Evolutionary conservation across 768 basidiomycete genomes (phyloP).

Genomic region (Naganishia antarctica): DNA sequence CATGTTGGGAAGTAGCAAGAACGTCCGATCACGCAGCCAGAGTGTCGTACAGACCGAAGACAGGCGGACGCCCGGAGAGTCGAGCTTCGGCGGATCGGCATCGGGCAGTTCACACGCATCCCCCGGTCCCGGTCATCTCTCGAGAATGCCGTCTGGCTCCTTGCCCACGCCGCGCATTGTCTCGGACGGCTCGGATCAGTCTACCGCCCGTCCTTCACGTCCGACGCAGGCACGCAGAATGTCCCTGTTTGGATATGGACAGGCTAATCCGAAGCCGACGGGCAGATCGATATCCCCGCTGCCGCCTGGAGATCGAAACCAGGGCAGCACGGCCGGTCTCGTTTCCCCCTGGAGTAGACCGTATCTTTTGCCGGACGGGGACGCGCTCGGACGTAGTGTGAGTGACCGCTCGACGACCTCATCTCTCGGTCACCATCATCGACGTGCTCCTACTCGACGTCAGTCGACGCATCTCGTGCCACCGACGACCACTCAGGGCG

Average conservation of each 20-base stretch:
- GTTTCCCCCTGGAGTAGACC: neutral
- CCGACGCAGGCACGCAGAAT: conserved; percentile 15
- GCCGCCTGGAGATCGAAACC: neutral
- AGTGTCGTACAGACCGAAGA: conserved; percentile 36
- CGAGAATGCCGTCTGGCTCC: conserved; percentile 27
- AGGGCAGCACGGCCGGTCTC: neutral
- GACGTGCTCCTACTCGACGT: conserved; percentile 12
- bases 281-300: conserved; percentile 24
- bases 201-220: conserved; percentile 7
- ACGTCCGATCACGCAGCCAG: conserved; percentile 35
- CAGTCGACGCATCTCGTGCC: conserved; percentile 25
- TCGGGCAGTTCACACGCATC: conserved; percentile 27
- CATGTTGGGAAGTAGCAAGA: conserved; percentile 28
- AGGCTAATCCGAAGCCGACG: neutral
- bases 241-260: conserved; percentile 18
- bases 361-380: neutral
- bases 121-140: conserved; percentile 24
- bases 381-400: conserved; percentile 19
- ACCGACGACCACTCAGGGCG: neutral
- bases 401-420: conserved; percentile 28
- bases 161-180: conserved; percentile 16
- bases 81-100: conserved; percentile 9
- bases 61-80: neutral
- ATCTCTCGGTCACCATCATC: neutral
- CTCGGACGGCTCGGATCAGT: conserved; percentile 16